Evolutionary conservation across 345 rosid genomes (phyloP), one percentile per base, ranked within the genome.

Genomic region (Psidium friedrichsthalianum): DNA sequence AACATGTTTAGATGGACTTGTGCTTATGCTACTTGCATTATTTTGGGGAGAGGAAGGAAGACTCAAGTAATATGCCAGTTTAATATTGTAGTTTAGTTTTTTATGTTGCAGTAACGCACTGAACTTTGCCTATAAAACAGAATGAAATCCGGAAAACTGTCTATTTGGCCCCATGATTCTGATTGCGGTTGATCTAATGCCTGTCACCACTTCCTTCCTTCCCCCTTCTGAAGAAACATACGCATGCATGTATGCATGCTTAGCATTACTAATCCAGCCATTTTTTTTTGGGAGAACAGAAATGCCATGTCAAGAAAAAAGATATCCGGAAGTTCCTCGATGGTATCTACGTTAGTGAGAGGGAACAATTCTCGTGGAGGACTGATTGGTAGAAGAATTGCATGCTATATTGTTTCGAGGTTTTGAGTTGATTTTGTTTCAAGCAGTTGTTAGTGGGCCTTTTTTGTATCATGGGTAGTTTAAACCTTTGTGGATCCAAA

Each of bases 321-420:
- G 96, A 94, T 86, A 94, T 94, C 89, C 86, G 95, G 86, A 92
- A 92, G 90, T 94, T 94, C 53, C 92, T 94, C 51, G 95, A 93
- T 2, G 94, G 95, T 57, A 93, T 92, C 88, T 93, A 93, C 83
- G 94, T 93, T 1, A 92, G 94, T 20, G 94, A 94, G 91, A 94
- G 84, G 90, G 92, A 64, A 88, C 89, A 78, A 91, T 91, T 21
- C 74, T 86, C 0, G 89, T 84, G 57, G 93, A 91, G 74, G 92
- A 85, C 21, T 54, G 54, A 86, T 69, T 18, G 80, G 25, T 36
- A 42, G 47, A 69, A 21, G 80, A 21, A 40, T 69, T 36, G 47
- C 78, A 18, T 69, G 25, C 18, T 18, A 18, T 69, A 69, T 11
- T 36, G 47, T 69, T 69, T 69, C 47, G 36, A 36, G 47, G 47